Percentiles rank a stretch among this genome's conserved stretches.
phyloP scores from a whole-genome alignment of 1,284 basidiomycete species.

The Exobasidium rhododendri region DNA sequence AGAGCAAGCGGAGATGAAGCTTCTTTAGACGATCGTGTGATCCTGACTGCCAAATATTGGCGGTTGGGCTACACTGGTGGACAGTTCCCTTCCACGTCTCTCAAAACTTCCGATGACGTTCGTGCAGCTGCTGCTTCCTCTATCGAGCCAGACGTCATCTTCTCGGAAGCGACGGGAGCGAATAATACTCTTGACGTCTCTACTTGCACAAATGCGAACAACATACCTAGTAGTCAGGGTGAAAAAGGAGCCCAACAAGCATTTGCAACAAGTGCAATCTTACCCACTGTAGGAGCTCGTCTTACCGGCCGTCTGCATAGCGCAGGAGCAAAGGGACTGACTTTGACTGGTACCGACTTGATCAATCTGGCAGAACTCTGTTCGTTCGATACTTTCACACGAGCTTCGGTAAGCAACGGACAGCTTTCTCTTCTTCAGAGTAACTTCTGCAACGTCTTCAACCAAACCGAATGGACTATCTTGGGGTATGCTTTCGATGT shows the following conservation, averaged over 20 bases:
- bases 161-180: constrained; percentile 17
- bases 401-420: constrained; percentile 17
- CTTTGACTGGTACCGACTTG: constrained; percentile 19
- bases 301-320: constrained; percentile 11
- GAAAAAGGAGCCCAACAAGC: constrained; percentile 18
- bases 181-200: constrained; percentile 28
- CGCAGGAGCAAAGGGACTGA: constrained; percentile 15
- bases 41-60: constrained; percentile 26
- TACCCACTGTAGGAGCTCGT: constrained; percentile 18
- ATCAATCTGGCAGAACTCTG: constrained; percentile 20
- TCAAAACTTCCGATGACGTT: constrained; percentile 17
- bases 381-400: constrained; percentile 22
- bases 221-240: constrained; percentile 1
- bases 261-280: constrained; percentile 20
- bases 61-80: constrained; percentile 18
- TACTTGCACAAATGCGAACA: constrained; percentile 18
- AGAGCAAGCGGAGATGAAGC: constrained; percentile 20
- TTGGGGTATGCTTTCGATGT: constrained; percentile 22
- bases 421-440: constrained; percentile 16
- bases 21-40: constrained; percentile 21
- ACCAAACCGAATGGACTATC: constrained; percentile 19
- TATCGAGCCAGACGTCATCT: constrained; percentile 16
- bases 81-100: constrained; percentile 17
- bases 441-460: constrained; percentile 21
- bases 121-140: constrained; percentile 13